Percentiles rank a stretch among this genome's conserved stretches.
phyloP scores from a whole-genome alignment of 2,329 filamentous ascomycete genomes.

The Fusarium liriodendri region DNA sequence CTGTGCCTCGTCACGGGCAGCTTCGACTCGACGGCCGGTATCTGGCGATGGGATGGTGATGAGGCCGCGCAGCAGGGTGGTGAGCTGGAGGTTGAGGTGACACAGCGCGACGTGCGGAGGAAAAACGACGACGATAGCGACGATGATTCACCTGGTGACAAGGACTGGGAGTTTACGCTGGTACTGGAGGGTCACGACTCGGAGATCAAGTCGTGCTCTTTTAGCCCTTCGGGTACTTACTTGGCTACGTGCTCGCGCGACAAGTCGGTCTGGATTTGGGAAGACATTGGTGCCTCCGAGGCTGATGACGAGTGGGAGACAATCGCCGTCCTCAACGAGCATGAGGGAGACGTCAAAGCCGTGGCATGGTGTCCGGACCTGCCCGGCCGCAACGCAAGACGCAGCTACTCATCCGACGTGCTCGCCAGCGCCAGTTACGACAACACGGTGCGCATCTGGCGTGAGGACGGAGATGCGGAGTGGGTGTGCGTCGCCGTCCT shows the following conservation, averaged over 20 bases:
- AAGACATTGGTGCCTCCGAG: slow-evolving; percentile 79
- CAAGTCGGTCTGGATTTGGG: slow-evolving; percentile 98
- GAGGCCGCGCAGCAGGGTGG: slow-evolving; percentile 15
- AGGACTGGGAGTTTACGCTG: slow-evolving; percentile 93
- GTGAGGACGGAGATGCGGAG: slow-evolving; percentile 87
- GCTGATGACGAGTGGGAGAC: slow-evolving; percentile 97
- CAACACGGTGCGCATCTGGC: slow-evolving; percentile 88
- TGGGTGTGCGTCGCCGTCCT: slow-evolving; percentile 91
- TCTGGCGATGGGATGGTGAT: slow-evolving; percentile 77
- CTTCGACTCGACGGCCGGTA: slow-evolving; percentile 91
- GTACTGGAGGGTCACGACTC: slow-evolving; percentile 95
- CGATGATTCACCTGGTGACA: slow-evolving; percentile 67
- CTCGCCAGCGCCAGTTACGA: slow-evolving; percentile 95
- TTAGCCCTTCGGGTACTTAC: slow-evolving; percentile 78
- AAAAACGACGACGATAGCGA: slow-evolving; percentile 41
- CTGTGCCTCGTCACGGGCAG: slow-evolving; percentile 90
- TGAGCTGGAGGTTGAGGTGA: slow-evolving; percentile 58
- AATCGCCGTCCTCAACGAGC: slow-evolving; percentile 92
- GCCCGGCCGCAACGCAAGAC: slow-evolving; percentile 57
- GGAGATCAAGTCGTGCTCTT: slow-evolving; percentile 86
- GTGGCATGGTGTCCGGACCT: slow-evolving; percentile 89
- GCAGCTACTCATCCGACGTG: slow-evolving; percentile 72
- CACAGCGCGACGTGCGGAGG: slow-evolving; percentile 33
- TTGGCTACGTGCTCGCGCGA: slow-evolving; percentile 92
- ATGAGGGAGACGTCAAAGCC: slow-evolving; percentile 94